These are phyloP conservation scores for Phytophthora sojae DNA, from an alignment of 352 stramenopile species.

Conservation along the genomic window DNA sequence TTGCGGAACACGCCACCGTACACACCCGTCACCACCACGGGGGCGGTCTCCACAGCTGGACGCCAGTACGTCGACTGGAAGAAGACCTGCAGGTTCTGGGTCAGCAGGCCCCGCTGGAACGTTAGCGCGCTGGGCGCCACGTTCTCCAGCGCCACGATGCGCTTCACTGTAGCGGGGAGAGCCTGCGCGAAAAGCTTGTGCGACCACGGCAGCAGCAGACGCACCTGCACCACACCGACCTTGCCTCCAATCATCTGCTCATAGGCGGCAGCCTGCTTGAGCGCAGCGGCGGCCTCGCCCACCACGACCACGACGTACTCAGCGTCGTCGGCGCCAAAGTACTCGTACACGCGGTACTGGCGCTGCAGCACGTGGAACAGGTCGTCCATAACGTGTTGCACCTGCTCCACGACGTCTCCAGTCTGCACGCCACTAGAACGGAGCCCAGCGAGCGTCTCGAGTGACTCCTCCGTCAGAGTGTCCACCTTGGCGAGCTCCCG, in stretches of 20 bases:
- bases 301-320: constrained; percentile 79
- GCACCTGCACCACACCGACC: constrained; percentile 82
- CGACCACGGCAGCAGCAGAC: constrained; percentile 77
- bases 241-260: constrained; percentile 79
- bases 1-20: constrained; percentile 76
- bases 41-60: constrained; percentile 19
- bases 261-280: constrained; percentile 73
- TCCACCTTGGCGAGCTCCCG: constrained; percentile 71
- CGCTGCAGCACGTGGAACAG: constrained; percentile 75
- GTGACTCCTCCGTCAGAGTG: constrained; percentile 55
- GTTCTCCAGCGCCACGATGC: constrained; percentile 82
- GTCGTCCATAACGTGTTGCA: constrained; percentile 81
- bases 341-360: constrained; percentile 88
- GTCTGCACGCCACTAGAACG: constrained; percentile 14
- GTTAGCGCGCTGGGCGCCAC: constrained; percentile 60
- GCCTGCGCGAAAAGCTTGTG: constrained; percentile 73
- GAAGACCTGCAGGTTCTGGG: constrained; percentile 78
- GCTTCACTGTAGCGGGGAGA: constrained; percentile 58
- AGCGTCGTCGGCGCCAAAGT: constrained; percentile 68
- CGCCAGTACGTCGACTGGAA: constrained; percentile 68
- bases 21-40: constrained; percentile 67
- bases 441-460: constrained; percentile 54
- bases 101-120: constrained; percentile 73
- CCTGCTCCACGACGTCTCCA: constrained; percentile 59
- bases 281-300: constrained; percentile 59